phyloP scores from a whole-genome alignment of 2,329 filamentous ascomycete species.

The Colletotrichum tamarilloi region DNA sequence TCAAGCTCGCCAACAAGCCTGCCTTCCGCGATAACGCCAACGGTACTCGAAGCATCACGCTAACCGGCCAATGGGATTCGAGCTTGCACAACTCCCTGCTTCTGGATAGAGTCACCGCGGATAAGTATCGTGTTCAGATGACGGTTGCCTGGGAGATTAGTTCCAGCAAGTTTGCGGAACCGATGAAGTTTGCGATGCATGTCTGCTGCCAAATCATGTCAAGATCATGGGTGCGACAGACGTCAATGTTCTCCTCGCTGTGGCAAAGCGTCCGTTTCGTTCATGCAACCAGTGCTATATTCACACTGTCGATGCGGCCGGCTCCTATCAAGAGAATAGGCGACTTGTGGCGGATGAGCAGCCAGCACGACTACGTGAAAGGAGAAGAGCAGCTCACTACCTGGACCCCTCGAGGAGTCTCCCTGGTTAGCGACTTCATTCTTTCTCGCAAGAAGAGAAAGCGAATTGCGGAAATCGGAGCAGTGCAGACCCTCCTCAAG shows the following conservation, averaged over 20 bases:
- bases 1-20: constrained; percentile 83
- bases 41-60: constrained; percentile 86
- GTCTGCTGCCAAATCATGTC: constrained; percentile 86
- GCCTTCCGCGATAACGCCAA: constrained; percentile 87
- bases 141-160: constrained; percentile 87
- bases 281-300: constrained; percentile 87
- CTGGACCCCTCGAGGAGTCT: constrained; percentile 92
- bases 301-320: constrained; percentile 86
- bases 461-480: constrained; percentile 83
- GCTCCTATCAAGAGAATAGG: constrained; percentile 90
- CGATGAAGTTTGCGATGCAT: constrained; percentile 87
- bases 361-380: constrained; percentile 93
- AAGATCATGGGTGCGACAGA: constrained; percentile 84
- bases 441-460: constrained; percentile 77
- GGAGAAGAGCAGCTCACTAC: constrained; percentile 87
- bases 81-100: constrained; percentile 92
- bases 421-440: constrained; percentile 90
- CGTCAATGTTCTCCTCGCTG: constrained; percentile 86
- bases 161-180: constrained; percentile 85
- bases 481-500: constrained; percentile 73
- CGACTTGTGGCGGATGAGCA: constrained; percentile 97
- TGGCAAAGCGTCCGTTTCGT: constrained; percentile 89
- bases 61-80: constrained; percentile 97
- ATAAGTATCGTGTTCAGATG: constrained; percentile 92
- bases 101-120: constrained; percentile 92